Base-by-base conservation (phyloP, 148 eudicot genomes). In the Bassia scoparia region DNA sequence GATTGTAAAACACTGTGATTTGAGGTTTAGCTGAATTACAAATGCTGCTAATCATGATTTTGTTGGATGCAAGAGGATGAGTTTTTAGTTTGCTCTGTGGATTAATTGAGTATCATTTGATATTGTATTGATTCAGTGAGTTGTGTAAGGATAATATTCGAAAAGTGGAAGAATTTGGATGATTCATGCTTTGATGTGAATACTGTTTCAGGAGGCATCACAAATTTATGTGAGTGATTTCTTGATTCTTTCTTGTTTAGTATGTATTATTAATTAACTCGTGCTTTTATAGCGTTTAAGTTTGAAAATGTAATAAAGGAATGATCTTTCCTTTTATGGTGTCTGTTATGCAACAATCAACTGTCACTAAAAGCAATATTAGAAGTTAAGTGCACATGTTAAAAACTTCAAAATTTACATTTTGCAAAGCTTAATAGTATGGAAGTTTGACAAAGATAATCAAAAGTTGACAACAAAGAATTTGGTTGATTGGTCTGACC, bases 151-250 rank as follows among this genome's bases (percentile, higher is more conserved):
- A 95, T 85, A 76, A n/a, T 95, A 46, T 95, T 95, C 86, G 83
- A 88, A 78, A 75, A 88, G 31, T 95, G 98, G 98, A 86, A 92
- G 18, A 74, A 79, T 73, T 84, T 91, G 82, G 92, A 88, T 20
- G 81, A 78, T 74, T 86, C 96, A 21, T 66, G 41, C 31, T 91
- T 95, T 78, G 81, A 81, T 17, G 82, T 85, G 0, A 83, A 86
- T 72, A 89, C 88, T 7, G 86, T 95, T 31, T 86, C 99, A 4
- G 99, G 99, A 61, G 99, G 97, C 82, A 91, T 91, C 75, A 91
- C 99, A 54, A 95, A 95, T 84, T 81, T 91, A 49, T 79, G 97
- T 95, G 75, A 74, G 99, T 76, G 20, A 52, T 66, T 68, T 63
- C 54, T 35, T 65, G 34, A 3, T 3, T 9, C 13, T 35, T 29